Conservation (phyloP, 2,329 filamentous ascomycete species). For the Talaromyces sp. region DNA sequence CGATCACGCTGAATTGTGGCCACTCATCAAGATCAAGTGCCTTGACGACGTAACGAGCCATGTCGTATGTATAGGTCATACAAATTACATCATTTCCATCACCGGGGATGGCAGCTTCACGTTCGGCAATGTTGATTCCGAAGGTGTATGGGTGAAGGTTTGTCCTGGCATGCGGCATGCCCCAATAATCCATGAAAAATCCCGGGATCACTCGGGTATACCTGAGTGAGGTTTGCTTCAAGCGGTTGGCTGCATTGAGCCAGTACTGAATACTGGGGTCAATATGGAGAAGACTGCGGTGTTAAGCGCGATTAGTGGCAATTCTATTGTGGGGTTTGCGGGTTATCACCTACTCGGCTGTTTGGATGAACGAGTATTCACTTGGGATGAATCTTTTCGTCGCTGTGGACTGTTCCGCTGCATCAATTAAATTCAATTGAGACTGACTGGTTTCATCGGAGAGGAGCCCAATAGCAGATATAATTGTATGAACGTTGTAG, state of each 20-base stretch:
- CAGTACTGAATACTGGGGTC: slow-evolving; percentile 37
- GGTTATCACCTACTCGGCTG: slow-evolving; percentile 31
- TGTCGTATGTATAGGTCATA: slow-evolving; percentile 55
- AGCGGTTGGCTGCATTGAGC: slow-evolving; percentile 30
- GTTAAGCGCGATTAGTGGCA: not conserved
- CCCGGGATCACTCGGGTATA: slow-evolving; percentile 46
- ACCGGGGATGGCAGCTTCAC: slow-evolving; percentile 54
- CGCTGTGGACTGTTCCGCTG: slow-evolving; percentile 41
- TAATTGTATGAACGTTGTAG: slow-evolving; percentile 49
- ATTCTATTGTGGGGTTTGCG: not conserved
- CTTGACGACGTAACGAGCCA: slow-evolving; percentile 51
- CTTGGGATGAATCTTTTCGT: slow-evolving; percentile 50
- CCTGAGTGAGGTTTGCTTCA: slow-evolving; percentile 39
- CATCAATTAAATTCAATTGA: slow-evolving; percentile 50
- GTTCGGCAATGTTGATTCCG: slow-evolving; percentile 49
- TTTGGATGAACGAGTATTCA: slow-evolving; percentile 44
- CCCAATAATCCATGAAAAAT: slow-evolving; percentile 53
- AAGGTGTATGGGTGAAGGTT: slow-evolving; percentile 46
- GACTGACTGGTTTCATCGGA: slow-evolving; percentile 31
- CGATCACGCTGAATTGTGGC: slow-evolving; percentile 42
- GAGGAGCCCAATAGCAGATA: slow-evolving; percentile 46
- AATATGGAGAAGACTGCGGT: slow-evolving; percentile 26
- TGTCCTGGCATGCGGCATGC: slow-evolving; percentile 40
- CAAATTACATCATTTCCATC: slow-evolving; percentile 48
- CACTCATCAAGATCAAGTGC: slow-evolving; percentile 49